A percentile compares a stretch with the other conserved stretches of the same genome.
Conservation (phyloP, 257 asterid genomes). For the Buddleja alternifolia region DNA sequence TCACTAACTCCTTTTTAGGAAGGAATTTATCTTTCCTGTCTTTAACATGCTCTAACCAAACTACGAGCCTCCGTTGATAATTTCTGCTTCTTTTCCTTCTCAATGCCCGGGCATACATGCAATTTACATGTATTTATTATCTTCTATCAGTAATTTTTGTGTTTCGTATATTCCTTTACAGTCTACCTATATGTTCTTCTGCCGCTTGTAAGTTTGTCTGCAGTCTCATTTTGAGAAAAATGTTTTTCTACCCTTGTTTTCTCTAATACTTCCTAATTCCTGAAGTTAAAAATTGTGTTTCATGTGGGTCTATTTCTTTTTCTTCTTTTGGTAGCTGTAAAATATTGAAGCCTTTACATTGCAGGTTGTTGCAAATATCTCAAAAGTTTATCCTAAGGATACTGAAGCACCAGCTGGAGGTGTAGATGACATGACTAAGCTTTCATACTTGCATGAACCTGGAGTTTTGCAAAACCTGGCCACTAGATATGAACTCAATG, state of each 20-base stretch:
- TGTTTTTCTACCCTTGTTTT: conserved; percentile 1
- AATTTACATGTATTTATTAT: background rate
- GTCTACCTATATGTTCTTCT: conserved; percentile 1
- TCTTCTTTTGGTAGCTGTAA: conserved; percentile 8
- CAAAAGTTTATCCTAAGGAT: conserved; percentile 83
- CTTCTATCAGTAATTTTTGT: background rate
- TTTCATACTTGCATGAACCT: conserved; percentile 90
- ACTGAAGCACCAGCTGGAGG: conserved; percentile 91
- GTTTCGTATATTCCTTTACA: background rate
- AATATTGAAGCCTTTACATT: conserved; percentile 30
- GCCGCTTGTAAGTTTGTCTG: conserved; percentile 6
- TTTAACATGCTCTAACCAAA: background rate
- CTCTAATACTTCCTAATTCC: background rate
- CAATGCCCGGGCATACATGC: no score
- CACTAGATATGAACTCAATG: conserved; percentile 89
- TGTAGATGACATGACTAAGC: conserved; percentile 97
- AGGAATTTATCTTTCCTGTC: background rate
- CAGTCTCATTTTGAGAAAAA: background rate
- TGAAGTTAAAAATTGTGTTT: conserved; percentile 1
- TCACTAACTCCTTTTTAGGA: no score
- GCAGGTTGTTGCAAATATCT: conserved; percentile 70
- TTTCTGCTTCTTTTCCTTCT: no score
- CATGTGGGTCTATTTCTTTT: background rate
- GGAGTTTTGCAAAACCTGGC: conserved; percentile 90
- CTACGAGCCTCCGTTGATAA: no score